A percentile compares a stretch with the other conserved stretches of the same genome.
Conservation (phyloP, 306 rosid species). For the Quercus robur region DNA sequence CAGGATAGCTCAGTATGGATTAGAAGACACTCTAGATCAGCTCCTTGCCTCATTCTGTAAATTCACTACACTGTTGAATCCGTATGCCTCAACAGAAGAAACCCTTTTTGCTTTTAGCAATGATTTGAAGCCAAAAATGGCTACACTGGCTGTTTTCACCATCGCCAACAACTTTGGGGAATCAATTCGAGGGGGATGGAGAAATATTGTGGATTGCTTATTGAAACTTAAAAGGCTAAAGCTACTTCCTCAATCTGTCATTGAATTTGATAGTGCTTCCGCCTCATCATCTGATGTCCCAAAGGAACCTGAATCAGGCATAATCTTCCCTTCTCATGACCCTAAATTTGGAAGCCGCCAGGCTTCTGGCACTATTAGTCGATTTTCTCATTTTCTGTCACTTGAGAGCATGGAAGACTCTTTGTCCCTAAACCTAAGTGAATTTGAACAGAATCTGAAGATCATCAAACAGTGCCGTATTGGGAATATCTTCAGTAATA, state of each 20-base stretch:
- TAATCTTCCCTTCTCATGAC: constrained; percentile 36
- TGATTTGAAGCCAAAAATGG: constrained; percentile 80
- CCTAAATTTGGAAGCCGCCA: constrained; percentile 40
- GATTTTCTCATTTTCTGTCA: constrained; percentile 53
- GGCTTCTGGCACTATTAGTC: constrained; percentile 39
- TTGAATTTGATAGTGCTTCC: constrained; percentile 55
- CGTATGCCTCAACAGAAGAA: constrained; percentile 91
- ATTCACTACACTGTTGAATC: constrained; percentile 82
- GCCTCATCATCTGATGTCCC: constrained; percentile 19
- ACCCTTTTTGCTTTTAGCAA: constrained; percentile 75
- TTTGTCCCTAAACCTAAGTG: constrained; percentile 55
- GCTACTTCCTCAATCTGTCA: constrained; percentile 63
- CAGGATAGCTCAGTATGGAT: constrained; percentile 72
- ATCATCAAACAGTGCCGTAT: constrained; percentile 74
- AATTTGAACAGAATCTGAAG: constrained; percentile 80
- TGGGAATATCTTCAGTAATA: constrained; percentile 56
- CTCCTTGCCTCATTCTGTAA: constrained; percentile 74
- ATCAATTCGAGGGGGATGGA: constrained; percentile 87
- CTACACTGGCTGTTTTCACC: constrained; percentile 82
- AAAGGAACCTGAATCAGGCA: constrained; percentile 43
- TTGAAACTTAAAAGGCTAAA: constrained; percentile 81
- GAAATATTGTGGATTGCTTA: constrained; percentile 82
- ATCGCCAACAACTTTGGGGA: constrained; percentile 66
- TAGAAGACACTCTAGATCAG: constrained; percentile 88
- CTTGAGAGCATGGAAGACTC: constrained; percentile 61